These are phyloP conservation scores for Endocarpon pusillum DNA, from an alignment of 495 filamentous ascomycete species.

Conservation along the genomic window DNA sequence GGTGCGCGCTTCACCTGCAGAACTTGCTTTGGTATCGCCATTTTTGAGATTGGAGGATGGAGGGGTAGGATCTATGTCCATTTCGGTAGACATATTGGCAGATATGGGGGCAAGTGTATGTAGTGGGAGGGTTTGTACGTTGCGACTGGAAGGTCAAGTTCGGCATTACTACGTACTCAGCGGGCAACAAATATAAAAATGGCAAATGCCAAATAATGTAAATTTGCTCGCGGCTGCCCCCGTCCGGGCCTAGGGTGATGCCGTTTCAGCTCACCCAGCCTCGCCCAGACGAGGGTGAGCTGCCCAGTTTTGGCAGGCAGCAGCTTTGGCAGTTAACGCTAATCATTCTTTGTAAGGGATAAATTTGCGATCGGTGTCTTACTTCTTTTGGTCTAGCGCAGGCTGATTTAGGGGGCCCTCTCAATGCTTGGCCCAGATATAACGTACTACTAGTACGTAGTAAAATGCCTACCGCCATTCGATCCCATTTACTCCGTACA, in stretches of 20 bases:
- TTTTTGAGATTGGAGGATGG: constrained; percentile 24
- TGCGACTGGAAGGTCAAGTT: not conserved
- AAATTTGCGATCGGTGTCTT: too few relatives aligned
- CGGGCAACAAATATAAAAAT: not conserved
- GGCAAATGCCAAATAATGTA: not conserved
- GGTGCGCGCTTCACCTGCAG: constrained; percentile 40
- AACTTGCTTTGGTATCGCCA: constrained; percentile 40
- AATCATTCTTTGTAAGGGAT: too few relatives aligned
- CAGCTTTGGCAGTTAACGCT: too few relatives aligned
- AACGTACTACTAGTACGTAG: too few relatives aligned
- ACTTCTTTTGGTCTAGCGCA: too few relatives aligned
- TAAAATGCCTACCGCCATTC: too few relatives aligned
- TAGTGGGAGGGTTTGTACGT: not conserved
- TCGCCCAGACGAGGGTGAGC: too few relatives aligned
- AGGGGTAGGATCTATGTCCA: constrained; percentile 58
- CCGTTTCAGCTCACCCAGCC: too few relatives aligned
- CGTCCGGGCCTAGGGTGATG: not conserved
- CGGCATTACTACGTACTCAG: not conserved
- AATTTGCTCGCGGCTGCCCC: not conserved
- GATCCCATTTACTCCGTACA: too few relatives aligned
- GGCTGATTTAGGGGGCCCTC: too few relatives aligned
- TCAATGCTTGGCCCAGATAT: too few relatives aligned
- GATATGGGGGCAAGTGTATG: not conserved
- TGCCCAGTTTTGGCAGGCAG: too few relatives aligned
- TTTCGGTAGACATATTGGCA: constrained; percentile 49